These are phyloP conservation scores for Coemansia sp. DNA, from an alignment of 192 early-diverging fungal genomes.

Conservation along the genomic window DNA sequence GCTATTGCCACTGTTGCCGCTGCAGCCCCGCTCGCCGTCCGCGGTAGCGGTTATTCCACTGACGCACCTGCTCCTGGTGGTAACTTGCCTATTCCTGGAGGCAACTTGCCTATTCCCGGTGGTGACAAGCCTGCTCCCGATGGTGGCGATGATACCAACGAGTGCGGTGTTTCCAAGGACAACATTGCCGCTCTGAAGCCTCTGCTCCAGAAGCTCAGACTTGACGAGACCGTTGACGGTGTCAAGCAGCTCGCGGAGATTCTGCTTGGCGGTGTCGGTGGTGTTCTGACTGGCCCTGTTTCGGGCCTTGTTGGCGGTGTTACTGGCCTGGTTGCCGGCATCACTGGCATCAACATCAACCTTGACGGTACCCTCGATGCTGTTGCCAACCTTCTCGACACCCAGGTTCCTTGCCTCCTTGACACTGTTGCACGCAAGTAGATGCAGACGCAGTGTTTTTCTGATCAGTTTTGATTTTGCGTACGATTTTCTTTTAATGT, in stretches of 20 bases:
- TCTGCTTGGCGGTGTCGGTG: constrained; percentile 17
- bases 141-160: constrained; percentile 13
- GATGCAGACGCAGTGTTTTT: no score
- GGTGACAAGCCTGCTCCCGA: not conserved
- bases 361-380: constrained; percentile 28
- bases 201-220: constrained; percentile 32
- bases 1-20: constrained; percentile 14
- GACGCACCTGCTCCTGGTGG: constrained; percentile 3
- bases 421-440: constrained; percentile 25
- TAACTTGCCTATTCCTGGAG: not conserved
- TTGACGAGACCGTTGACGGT: constrained; percentile 27
- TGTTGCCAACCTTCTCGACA: constrained; percentile 20
- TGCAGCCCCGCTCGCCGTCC: constrained; percentile 15
- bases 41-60: constrained; percentile 9
- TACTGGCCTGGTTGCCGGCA: constrained; percentile 28
- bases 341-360: constrained; percentile 18
- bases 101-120: not conserved
- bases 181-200: constrained; percentile 38
- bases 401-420: constrained; percentile 38
- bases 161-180: constrained; percentile 29
- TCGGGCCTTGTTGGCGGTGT: constrained; percentile 18
- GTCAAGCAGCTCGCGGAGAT: constrained; percentile 39
- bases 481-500: no score
- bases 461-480: no score
- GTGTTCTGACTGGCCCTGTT: constrained; percentile 19